phyloP scores from a whole-genome alignment of 2,329 filamentous ascomycete species.

The Trichoderma afroharzianum region DNA sequence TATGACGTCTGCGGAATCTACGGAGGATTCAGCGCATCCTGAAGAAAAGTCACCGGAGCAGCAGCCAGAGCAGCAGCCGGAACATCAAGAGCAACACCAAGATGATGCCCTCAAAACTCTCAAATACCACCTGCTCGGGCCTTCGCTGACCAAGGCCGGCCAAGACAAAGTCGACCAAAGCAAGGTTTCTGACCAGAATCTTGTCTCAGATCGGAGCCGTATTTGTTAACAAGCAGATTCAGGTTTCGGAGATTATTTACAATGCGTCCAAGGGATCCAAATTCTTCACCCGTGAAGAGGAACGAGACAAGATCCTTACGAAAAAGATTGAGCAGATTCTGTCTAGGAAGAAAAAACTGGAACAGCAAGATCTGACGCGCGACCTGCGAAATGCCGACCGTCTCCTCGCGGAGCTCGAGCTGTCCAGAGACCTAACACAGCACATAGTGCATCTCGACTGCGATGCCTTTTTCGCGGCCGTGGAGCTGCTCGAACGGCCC shows the following conservation, averaged over 20 bases:
- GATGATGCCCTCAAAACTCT: slow-evolving; percentile 54
- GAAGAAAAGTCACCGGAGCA: slow-evolving; percentile 30
- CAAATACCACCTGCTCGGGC: slow-evolving; percentile 86
- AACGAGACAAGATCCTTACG: slow-evolving; percentile 75
- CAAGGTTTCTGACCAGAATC: slow-evolving; percentile 52
- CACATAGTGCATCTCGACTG: slow-evolving; percentile 89
- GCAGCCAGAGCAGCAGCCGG: slow-evolving; percentile 28
- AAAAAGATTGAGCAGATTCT: slow-evolving; percentile 80
- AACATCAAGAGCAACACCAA: slow-evolving; percentile 19
- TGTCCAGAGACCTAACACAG: slow-evolving; percentile 76
- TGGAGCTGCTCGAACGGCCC: slow-evolving; percentile 79
- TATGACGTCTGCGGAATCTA: slow-evolving; percentile 15
- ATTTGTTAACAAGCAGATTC: not conserved
- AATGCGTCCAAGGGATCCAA: slow-evolving; percentile 95
- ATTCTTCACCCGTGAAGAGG: slow-evolving; percentile 89
- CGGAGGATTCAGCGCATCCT: slow-evolving; percentile 4
- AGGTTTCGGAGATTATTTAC: slow-evolving; percentile 95
- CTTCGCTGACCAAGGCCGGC: slow-evolving; percentile 88
- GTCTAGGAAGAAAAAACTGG: slow-evolving; percentile 68
- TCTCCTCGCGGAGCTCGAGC: slow-evolving; percentile 74
- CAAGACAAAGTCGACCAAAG: slow-evolving; percentile 90
- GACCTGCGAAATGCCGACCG: slow-evolving; percentile 77
- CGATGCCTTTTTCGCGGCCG: slow-evolving; percentile 95
- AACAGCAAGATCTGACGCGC: slow-evolving; percentile 68
- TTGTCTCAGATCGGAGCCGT: not conserved